A percentile compares a stretch with the other conserved stretches of the same genome.
Conservation (phyloP, 2,329 filamentous ascomycete genomes). For the Monosporascus sp. region DNA sequence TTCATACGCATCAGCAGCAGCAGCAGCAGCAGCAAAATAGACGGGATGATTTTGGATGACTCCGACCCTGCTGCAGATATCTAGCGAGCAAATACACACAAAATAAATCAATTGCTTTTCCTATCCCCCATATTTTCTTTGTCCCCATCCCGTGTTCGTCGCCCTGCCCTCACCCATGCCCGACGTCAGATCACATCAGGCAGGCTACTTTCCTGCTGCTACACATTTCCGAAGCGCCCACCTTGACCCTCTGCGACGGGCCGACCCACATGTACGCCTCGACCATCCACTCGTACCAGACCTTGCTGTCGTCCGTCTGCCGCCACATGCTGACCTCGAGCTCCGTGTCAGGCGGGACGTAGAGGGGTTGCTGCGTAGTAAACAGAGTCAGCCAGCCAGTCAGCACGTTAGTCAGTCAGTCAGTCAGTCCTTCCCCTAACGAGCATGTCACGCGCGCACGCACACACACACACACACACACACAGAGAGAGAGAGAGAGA, state of each 20-base stretch:
- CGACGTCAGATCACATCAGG: conserved; percentile 50
- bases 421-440: no score
- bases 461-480: not conserved
- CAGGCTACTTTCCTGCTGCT: conserved; percentile 66
- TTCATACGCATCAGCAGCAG: no score
- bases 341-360: conserved; percentile 78
- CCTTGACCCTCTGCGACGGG: conserved; percentile 56
- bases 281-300: conserved; percentile 98
- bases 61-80: not conserved
- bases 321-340: conserved; percentile 93
- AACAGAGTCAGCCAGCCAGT: conserved; percentile 3
- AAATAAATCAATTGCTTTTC: not conserved
- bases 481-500: no score
- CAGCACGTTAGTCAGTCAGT: not conserved
- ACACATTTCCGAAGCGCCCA: conserved; percentile 61
- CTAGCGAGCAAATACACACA: not conserved
- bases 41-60: not conserved
- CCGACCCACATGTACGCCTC: conserved; percentile 70
- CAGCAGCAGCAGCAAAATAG: no score
- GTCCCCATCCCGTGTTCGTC: not conserved
- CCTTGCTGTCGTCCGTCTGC: conserved; percentile 88
- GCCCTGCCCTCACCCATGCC: not conserved
- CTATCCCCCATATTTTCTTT: not conserved
- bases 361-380: conserved; percentile 64
- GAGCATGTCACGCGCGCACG: no score